Conservation (phyloP, 495 filamentous ascomycete genomes). For the Aspergillus indologenus region DNA sequence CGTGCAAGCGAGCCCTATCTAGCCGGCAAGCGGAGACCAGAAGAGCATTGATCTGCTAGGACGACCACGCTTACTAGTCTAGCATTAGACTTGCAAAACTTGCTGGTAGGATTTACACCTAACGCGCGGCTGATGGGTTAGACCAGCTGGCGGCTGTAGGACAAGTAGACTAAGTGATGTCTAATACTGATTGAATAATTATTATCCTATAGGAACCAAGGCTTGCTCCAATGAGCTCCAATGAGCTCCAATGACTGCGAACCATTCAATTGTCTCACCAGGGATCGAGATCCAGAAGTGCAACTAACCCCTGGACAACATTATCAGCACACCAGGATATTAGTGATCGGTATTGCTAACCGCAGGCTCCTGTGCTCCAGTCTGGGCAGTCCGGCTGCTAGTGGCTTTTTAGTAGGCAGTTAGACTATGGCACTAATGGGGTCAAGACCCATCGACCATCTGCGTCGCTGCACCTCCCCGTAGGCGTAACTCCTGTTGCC, state of each 20-base stretch:
- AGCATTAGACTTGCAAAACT: background rate
- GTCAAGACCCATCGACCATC: background rate
- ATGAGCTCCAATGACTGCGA: background rate
- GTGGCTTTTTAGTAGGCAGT: background rate
- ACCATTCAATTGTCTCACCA: background rate
- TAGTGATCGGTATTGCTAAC: conserved; percentile 10
- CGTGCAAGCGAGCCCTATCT: conserved; percentile 11
- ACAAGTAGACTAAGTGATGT: background rate
- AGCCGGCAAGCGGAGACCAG: conserved; percentile 3
- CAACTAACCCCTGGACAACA: background rate
- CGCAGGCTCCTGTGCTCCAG: background rate
- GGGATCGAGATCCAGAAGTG: background rate
- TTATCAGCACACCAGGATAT: background rate
- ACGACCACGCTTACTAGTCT: background rate
- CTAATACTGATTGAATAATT: conserved; percentile 6
- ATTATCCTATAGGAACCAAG: background rate
- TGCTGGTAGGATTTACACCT: conserved; percentile 1
- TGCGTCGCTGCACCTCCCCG: background rate
- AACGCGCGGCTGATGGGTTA: background rate
- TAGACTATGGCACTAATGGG: background rate
- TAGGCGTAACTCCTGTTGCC: background rate
- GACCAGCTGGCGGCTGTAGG: background rate
- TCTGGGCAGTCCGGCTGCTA: background rate
- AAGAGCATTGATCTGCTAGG: conserved; percentile 4
- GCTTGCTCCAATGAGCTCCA: background rate